Base-by-base conservation (phyloP, 371 early-diverging fungal species). In the Aphelidium insulamus region DNA sequence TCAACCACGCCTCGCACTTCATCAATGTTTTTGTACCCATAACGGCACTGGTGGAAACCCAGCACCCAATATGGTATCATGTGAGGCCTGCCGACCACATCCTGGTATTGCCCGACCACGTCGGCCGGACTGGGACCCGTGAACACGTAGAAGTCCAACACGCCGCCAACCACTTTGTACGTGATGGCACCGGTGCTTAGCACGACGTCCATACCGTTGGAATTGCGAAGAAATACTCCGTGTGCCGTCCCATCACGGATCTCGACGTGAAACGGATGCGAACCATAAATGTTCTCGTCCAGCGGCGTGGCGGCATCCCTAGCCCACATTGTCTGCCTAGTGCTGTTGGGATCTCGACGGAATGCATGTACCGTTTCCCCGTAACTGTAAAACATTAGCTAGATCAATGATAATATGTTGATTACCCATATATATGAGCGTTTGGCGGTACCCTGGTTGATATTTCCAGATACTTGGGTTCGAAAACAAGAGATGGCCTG, bases 121-220 rank as follows among this genome's bases (percentile, higher is more conserved):
- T 58, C 57, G n/a, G 55, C 43, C 4, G 77, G 71, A 5, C 49
- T 45, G 2, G 76, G 71, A 1, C 70, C 70, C 17, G 48, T 41
- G 39, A 76, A 74, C 32, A 77, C 50, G 36, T 57, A 61, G 21
- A 57, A 66, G 9, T 39, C 40, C 4, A 39, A 19, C 14, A 31
- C 24, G 3, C 40, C 40, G n/a, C 40, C 40, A 27, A 36, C 11
- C 6, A 39, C 17, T 8, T 39, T 41, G 37, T 64, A 78, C 9
- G 69, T 61, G 20, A 77, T 50, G 11, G 59, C 58, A 16, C 45
- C 45, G 12, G 55, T 45, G 0, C 45, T 36, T 15, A 71, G 42
- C 14, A 62, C 44, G 2, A 78, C 54, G 41, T 78, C 79, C 77
- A 78, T 73, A n/a, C 76, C 79, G 32, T 78, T 68, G 20, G 61